Base-by-base conservation (phyloP, 2,329 filamentous ascomycete genomes). In the Epichloe bromicola region DNA sequence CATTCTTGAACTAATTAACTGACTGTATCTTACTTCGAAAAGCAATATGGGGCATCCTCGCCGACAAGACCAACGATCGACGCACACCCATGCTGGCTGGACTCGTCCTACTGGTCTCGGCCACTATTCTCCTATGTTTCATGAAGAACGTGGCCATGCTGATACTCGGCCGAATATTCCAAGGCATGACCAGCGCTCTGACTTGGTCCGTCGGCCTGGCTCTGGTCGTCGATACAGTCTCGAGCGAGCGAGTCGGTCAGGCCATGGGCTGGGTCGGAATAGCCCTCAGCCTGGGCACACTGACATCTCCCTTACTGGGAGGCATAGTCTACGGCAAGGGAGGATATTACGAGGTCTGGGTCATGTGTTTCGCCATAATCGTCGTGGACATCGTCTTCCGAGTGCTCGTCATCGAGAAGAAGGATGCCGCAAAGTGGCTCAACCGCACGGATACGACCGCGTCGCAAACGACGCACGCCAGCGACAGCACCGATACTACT, bases 141-240 rank as follows among this genome's bases (percentile, higher is more conserved):
- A 61, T 60, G 50, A 56, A 49, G 30, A 63, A 57, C 19, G 58
- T 67, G 14, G 51, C 60, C 39, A 66, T 66, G 54, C 57, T 67
- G 17, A 55, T 67, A 48, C 50, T 63, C 36, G 65, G 64, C 8
- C 60, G 65, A 38, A 57, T 59, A 23, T 53, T 67, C 14, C 65
- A 67, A 49, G 65, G 65, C 39, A 53, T 63, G 46, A 64, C 65
- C 3, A 62, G 62, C 5, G 60, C 63, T 30, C 52, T 67, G 20
- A 67, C 64, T 5, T 67, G 65, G 65, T 66, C 64, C 15, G 65
- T 67, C 23, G 65, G 65, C 3, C 57, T 67, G 26, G 65, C 65
- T 10, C 61, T 67, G 7, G 61, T 67, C 46, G 61, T 66, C 23
- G 65, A 67, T 43, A 62, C 62, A 3, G 64, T 66, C 7, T 59